phyloP scores from a whole-genome alignment of 2,329 filamentous ascomycete genomes.

The Claviceps sp. region DNA sequence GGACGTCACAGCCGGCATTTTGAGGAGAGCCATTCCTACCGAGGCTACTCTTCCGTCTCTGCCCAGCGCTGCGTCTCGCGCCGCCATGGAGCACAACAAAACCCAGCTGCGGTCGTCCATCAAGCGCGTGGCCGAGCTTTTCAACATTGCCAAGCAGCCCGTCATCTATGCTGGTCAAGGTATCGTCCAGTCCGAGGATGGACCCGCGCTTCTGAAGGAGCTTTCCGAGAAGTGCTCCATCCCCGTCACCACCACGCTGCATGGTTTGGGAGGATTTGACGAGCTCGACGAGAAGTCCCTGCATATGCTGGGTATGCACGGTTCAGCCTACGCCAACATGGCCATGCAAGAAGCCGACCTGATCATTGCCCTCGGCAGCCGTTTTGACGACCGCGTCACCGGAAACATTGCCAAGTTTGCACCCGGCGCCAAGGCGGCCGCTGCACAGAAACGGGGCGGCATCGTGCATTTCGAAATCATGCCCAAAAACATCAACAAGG shows the following conservation, averaged over 20 bases:
- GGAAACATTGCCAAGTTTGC: conserved; percentile 73
- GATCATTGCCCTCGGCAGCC: conserved; percentile 84
- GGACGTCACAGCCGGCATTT: conserved; percentile 79
- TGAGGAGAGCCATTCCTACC: conserved; percentile 72
- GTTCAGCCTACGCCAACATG: conserved; percentile 94
- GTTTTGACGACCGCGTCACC: conserved; percentile 95
- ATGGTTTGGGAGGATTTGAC: conserved; percentile 83
- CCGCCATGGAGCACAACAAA: conserved; percentile 58
- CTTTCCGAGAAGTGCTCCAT: conserved; percentile 84
- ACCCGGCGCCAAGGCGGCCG: conserved; percentile 73
- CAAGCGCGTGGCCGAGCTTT: conserved; percentile 60
- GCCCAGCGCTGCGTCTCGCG: conserved; percentile 74
- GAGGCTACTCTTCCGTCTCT: conserved; percentile 61
- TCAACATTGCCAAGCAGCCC: conserved; percentile 86
- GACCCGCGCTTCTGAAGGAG: conserved; percentile 65
- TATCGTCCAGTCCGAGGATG: conserved; percentile 66
- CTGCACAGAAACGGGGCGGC: conserved; percentile 72
- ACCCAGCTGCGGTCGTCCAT: conserved; percentile 65
- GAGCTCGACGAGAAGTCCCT: conserved; percentile 88
- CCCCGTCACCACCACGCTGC: conserved; percentile 89
- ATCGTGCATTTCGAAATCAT: conserved; percentile 97
- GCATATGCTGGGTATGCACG: conserved; percentile 99
- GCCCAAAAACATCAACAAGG: conserved; percentile 99
- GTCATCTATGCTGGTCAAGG: conserved; percentile 92
- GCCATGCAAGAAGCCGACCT: conserved; percentile 94